Evolutionary conservation across 176 grass and related monocot species (phyloP), one percentile per base, ranked within the genome.

Genomic region (Rhynchospora tenuis): DNA sequence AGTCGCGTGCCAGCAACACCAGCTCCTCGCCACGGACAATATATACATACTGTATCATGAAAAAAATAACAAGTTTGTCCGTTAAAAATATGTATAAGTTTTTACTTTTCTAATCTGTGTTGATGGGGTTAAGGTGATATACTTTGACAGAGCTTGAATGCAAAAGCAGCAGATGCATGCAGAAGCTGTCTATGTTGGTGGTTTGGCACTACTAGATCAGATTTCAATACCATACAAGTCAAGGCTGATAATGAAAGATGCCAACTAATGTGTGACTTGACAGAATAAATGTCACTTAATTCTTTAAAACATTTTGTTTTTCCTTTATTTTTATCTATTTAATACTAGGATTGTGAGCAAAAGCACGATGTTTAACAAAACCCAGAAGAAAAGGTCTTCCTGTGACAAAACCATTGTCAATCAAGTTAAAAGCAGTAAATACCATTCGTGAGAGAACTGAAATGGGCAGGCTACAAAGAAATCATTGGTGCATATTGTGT

Each of bases 11-110:
- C 81, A 98, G 89, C 79, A 84, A 85, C 5, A 81, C 78, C 50
- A 93, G 7, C 56, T 98, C 95, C 73, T 98, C 92, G 73, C 95
- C 95, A 52, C 89, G 89, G 74, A 98, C 92, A 82, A 94, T 92
- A 24, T 91, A 87, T 78, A 91, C 86, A 60, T 93, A 98, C 95
- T 94, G 84, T 72, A 83, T 47, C 61, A 44, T 1, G 48, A 82
- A 88, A n/a, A n/a, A 52, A 19, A 86, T 14, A 10, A 24, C 48
- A 19, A 78, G 24, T 69, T 87, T 38, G 81, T 2, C n/a, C n/a
- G 27, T 54, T 12, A 16, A 26, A 60, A 12, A 74, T 10, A 86
- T 82, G 29, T 60, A 51, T 19, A 48, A 68, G 26, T 48, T 19
- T n/a, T n/a, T n/a, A 38, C n/a, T 81, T 50, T 15, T 56, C 52